These are phyloP conservation scores for Dendryphion nanum DNA, from an alignment of 2,329 filamentous ascomycete genomes.

Conservation along the genomic window DNA sequence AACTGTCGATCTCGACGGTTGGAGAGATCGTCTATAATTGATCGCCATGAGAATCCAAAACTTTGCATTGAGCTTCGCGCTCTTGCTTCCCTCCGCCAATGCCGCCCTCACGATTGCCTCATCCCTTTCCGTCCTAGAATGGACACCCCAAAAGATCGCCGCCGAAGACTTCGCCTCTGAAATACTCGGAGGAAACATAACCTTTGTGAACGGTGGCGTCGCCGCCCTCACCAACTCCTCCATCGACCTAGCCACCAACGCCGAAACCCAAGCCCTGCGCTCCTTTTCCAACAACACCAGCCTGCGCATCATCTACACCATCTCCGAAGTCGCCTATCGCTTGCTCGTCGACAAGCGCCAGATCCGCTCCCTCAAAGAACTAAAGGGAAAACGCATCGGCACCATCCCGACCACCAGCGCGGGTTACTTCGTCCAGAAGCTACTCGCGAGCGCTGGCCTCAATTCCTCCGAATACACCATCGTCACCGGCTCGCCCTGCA, in stretches of 20 bases:
- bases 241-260: conserved; percentile 26
- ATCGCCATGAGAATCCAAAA: background rate
- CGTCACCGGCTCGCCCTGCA: conserved; percentile 18
- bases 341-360: conserved; percentile 20
- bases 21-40: no score
- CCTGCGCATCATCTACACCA: conserved; percentile 27
- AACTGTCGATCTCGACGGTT: no score
- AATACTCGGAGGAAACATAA: conserved; percentile 11
- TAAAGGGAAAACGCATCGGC: conserved; percentile 26
- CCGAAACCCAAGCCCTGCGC: conserved; percentile 28
- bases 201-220: conserved; percentile 15
- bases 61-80: background rate
- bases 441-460: conserved; percentile 18
- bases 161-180: conserved; percentile 20
- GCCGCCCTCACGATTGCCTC: conserved; percentile 14
- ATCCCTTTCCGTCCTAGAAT: conserved; percentile 20
- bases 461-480: conserved; percentile 14
- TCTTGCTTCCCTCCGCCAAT: background rate
- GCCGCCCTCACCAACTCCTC: conserved; percentile 16
- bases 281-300: conserved; percentile 20
- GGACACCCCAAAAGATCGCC: conserved; percentile 23
- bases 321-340: conserved; percentile 27
- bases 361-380: conserved; percentile 16
- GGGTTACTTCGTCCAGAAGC: conserved; percentile 17
- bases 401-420: conserved; percentile 15